Percentiles rank a stretch among this genome's conserved stretches.
These are phyloP conservation scores for Sugiyamaella pinicola DNA, from an alignment of 1,139 yeast genomes.

Conservation along the genomic window DNA sequence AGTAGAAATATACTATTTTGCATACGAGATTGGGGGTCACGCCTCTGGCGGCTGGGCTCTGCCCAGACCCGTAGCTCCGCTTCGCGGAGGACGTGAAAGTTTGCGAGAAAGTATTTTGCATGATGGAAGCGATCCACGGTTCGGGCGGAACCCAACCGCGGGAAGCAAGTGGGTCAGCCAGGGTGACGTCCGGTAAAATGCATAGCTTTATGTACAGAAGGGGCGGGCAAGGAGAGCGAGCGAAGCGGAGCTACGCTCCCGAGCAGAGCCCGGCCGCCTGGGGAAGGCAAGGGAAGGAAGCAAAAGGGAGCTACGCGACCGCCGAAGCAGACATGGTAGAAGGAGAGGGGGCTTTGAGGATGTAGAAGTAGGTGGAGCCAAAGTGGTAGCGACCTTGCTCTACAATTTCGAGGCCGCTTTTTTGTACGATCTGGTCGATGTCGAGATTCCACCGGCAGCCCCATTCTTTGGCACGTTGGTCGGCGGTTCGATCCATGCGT, in stretches of 20 bases:
- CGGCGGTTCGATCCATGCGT: constrained; percentile 81
- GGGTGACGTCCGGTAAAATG: no score
- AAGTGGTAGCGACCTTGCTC: constrained; percentile 79
- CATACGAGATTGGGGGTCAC: not conserved
- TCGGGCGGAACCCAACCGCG: no score
- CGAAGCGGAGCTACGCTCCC: not conserved
- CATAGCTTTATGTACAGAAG: no score
- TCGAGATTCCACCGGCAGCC: constrained; percentile 98
- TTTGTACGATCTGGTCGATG: constrained; percentile 80
- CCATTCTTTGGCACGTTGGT: constrained; percentile 84
- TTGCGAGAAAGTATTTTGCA: no score
- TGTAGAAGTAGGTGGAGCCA: constrained; percentile 69
- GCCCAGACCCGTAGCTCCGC: constrained; percentile 7
- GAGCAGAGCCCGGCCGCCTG: constrained; percentile 9
- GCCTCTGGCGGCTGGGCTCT: not conserved
- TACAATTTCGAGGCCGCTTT: constrained; percentile 81
- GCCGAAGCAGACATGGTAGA: constrained; percentile 2
- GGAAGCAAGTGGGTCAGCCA: no score
- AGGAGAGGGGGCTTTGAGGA: constrained; percentile 20
- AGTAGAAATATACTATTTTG: constrained; percentile 9
- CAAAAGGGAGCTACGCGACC: not conserved
- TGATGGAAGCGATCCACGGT: no score
- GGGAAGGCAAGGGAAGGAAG: not conserved
- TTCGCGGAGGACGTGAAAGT: not conserved
- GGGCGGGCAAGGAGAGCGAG: no score